A percentile compares a stretch with the other conserved stretches of the same genome.
These are phyloP conservation scores for Mimosa bimucronata DNA, from an alignment of 306 rosid species.

Conservation along the genomic window DNA sequence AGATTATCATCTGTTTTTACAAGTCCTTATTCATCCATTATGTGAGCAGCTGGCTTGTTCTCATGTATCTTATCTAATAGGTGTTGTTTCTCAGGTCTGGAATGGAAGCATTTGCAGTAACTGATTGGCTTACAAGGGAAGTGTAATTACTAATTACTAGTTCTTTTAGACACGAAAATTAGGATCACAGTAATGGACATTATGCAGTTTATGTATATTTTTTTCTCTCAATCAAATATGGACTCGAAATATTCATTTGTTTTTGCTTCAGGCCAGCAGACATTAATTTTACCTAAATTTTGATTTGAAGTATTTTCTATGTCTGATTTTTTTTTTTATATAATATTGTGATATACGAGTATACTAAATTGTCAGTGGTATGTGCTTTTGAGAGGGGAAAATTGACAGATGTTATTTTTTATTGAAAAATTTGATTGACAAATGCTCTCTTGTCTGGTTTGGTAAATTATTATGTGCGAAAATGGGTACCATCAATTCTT, in stretches of 20 bases:
- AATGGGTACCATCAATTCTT: background rate
- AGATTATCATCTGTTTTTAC: background rate
- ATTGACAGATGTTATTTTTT: too few species aligned
- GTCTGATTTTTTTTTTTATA: background rate
- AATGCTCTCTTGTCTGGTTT: background rate
- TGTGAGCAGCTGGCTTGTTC: background rate
- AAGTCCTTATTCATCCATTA: background rate
- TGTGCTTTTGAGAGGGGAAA: background rate
- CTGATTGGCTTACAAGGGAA: slow-evolving; percentile 37
- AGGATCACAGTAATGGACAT: background rate
- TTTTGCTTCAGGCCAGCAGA: background rate
- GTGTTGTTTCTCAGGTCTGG: slow-evolving; percentile 15
- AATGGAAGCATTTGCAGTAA: slow-evolving; percentile 19
- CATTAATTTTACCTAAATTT: background rate
- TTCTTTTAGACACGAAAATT: slow-evolving; percentile 31
- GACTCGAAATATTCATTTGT: background rate
- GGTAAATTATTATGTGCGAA: background rate
- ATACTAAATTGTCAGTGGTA: background rate
- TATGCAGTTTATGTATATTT: background rate
- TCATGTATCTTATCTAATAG: background rate
- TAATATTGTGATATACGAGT: background rate
- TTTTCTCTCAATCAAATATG: background rate
- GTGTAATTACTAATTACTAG: slow-evolving; percentile 50
- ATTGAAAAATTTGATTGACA: background rate
- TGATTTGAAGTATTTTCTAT: background rate